Base-by-base conservation (phyloP, 202 grass and related monocot genomes). In the Panicum virgatum region DNA sequence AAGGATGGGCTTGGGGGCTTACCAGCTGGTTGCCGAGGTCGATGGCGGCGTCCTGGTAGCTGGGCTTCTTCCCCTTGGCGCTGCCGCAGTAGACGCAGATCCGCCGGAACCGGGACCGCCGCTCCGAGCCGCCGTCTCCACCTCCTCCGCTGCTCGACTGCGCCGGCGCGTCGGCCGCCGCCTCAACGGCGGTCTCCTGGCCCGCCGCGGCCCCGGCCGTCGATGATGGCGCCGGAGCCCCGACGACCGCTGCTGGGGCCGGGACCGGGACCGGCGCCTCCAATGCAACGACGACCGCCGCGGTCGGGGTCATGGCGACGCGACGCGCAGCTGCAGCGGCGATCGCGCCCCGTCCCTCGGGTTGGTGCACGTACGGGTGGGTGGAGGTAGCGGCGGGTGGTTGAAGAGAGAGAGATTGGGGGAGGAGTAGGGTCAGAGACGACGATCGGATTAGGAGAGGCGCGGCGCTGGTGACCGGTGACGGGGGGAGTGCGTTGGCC, bases 41-140 rank as follows among this genome's bases (percentile, higher is more conserved):
- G 68, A 99, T 40, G 45, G 93, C 93, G 30, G 96, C 96, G 59
- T 94, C 75, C 86, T 96, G 92, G 87, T 99, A 99, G 45, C 89
- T 96, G 58, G 77, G 8, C 69, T 96, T 99, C 12, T 74, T 92
- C 12, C 96, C 96, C 82, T 85, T 91, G 56, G 93, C 91, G 84
- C 93, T 96, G 75, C 96, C 96, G 82, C 96, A 99, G 83, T 90
- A 99, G 44, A 99, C 96, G 83, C 96, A 99, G 84, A 99, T 99
- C 87, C 93, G 90, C 0, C 85, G 77, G 63, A 99, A 99, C 78
- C 89, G 88, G 5, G 96, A 94, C 10, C 34, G 71, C 50, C 66
- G 83, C 76, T 66, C 64, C 63, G 77, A 77, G 39, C 66, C 45
- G 0, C 27, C 51, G 2, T 12, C 45, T 38, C 62, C 52, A 1